Conservation (phyloP, 345 rosid species). For the Gossypium turneri region DNA sequence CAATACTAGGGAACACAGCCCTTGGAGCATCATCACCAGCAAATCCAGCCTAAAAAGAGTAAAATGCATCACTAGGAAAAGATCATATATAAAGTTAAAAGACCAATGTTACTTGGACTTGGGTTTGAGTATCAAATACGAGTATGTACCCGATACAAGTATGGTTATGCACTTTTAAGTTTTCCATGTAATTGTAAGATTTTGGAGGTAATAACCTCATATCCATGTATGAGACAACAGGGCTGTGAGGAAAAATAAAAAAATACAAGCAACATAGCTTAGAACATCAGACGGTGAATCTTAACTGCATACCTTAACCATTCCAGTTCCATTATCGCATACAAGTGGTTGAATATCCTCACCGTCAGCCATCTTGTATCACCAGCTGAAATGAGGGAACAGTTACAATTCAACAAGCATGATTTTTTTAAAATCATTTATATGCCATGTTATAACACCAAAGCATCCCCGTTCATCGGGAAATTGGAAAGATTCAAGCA, state of each 20-base stretch:
- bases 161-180: too few relatives aligned
- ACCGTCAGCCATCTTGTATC: constrained; percentile 48
- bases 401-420: not conserved
- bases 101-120: not conserved
- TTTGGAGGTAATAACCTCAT: too few relatives aligned
- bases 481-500: not conserved
- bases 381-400: constrained; percentile 23
- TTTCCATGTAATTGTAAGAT: too few relatives aligned
- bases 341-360: constrained; percentile 69
- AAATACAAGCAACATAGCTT: not conserved
- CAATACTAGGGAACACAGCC: constrained; percentile 67
- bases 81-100: not conserved
- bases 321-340: constrained; percentile 63
- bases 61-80: not conserved
- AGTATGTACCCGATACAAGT: too few relatives aligned
- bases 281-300: not conserved
- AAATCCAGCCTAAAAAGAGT: constrained; percentile 47
- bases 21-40: constrained; percentile 76
- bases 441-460: not conserved
- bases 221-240: too few relatives aligned
- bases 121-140: too few relatives aligned
- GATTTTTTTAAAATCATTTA: not conserved
- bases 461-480: not conserved
- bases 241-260: not conserved
- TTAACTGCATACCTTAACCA: constrained; percentile 45